Conservation (phyloP, 73 alveolate species). For the Urostyla sp. region DNA sequence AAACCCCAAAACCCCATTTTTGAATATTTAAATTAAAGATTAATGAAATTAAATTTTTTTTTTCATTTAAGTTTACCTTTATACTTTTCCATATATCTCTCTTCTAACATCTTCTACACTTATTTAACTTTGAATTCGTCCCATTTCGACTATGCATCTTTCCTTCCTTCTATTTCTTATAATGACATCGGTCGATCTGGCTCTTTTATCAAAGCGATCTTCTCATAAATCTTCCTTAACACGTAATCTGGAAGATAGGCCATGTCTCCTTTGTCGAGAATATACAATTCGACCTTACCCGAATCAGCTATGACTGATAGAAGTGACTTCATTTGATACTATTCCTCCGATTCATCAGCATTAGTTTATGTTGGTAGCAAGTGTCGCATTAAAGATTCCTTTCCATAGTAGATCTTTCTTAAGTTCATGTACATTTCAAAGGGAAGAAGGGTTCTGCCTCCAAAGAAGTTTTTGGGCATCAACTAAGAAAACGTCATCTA, state of each 20-base stretch:
- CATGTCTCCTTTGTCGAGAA: slow-evolving; percentile 51
- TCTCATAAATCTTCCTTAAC: slow-evolving; percentile 37
- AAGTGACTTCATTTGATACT: background rate
- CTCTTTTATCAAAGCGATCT: slow-evolving; percentile 26
- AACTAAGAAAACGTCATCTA: slow-evolving; percentile 42
- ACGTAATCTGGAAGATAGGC: slow-evolving; percentile 46
- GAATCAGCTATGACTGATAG: slow-evolving; percentile 57
- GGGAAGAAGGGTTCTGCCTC: slow-evolving; percentile 58
- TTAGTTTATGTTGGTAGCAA: slow-evolving; percentile 5
- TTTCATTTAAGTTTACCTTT: no score
- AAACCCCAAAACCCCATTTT: no score
- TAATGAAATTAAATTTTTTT: no score
- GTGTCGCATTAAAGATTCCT: background rate
- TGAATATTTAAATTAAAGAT: no score
- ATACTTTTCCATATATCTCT: no score
- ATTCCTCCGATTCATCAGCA: slow-evolving; percentile 37
- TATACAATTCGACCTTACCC: slow-evolving; percentile 51
- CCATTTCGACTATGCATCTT: slow-evolving; percentile 51
- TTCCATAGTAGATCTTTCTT: slow-evolving; percentile 3
- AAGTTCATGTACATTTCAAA: slow-evolving; percentile 45
- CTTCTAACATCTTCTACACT: slow-evolving; percentile 43
- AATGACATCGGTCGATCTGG: slow-evolving; percentile 25
- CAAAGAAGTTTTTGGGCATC: slow-evolving; percentile 58
- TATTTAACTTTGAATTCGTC: slow-evolving; percentile 37
- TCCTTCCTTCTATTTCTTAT: slow-evolving; percentile 18